Base-by-base conservation (phyloP, 2,329 filamentous ascomycete species). In the Fonsecaea nubica region DNA sequence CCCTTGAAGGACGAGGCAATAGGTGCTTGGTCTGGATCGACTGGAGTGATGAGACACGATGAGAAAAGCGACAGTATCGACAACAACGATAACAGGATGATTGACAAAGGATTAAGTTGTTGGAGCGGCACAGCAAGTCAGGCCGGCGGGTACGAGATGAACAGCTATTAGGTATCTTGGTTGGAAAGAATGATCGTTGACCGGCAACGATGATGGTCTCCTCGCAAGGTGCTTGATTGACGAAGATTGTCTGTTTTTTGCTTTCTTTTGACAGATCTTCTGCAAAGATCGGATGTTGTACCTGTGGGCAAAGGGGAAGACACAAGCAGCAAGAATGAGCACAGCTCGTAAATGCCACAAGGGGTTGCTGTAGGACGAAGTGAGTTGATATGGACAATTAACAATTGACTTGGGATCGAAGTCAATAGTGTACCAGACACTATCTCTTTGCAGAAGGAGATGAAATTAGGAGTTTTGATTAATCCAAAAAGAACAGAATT, bases 401-500 rank as follows among this genome's bases (percentile, higher is more conserved):
- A 42, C 53, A 64, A 62, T 52, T 42, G 61, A 62, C 10, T n/a
- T 36, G 55, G 30, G 30, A 56, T 38, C 55, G 56, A 63, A 33
- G 38, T 68, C 66, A 68, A 66, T 66, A 68, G 68, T 70, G 68
- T 70, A 66, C 68, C 68, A 66, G 68, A 70, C 68, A 70, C 68
- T 66, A 66, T 60, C 25, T 64, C 63, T 69, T 64, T 62, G 63
- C 65, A 67, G 62, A 67, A 32, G 42, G 42, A 65, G 62, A 25
- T 25, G 25, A 58, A 65, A 62, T 58, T 62, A 62, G 52, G 48
- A 55, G 35, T 33, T 32, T 30, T n/a, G 38, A n/a, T n/a, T 55
- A 54, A 57, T 15, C 42, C 59, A 52, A 62, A 67, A 66, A 69
- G 59, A 61, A 63, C 62, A 66, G 65, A 62, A 58, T 67, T 68